These are phyloP conservation scores for Solanum sparsipilum DNA, from an alignment of 257 asterid genomes.

Conservation along the genomic window DNA sequence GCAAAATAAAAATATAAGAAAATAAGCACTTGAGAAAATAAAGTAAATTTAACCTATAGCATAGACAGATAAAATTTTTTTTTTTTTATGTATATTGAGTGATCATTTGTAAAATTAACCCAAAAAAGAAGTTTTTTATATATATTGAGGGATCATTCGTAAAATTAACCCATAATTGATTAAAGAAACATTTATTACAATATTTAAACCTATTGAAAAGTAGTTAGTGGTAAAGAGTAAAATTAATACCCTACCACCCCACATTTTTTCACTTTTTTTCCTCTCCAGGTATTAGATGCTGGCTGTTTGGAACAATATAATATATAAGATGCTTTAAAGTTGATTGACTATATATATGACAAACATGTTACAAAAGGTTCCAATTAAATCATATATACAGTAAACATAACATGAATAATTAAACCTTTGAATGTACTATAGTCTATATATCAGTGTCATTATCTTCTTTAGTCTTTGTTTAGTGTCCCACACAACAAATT, in stretches of 20 bases:
- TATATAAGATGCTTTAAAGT: constrained; percentile 4
- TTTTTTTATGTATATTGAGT: background rate
- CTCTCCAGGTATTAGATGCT: constrained; percentile 9
- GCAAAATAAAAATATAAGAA: too few relatives aligned
- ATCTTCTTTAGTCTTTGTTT: constrained; percentile 14
- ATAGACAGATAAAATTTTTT: too few relatives aligned
- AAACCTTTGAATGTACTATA: background rate
- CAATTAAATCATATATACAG: background rate
- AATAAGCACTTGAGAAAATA: background rate
- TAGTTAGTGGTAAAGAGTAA: background rate
- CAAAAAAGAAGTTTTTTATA: too few relatives aligned
- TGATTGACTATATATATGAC: constrained; percentile 7
- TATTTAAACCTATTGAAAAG: background rate
- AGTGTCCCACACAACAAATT: constrained; percentile 19
- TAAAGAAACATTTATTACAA: background rate
- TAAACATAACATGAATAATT: constrained; percentile 2
- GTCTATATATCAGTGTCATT: background rate
- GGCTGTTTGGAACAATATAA: background rate
- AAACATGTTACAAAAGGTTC: background rate
- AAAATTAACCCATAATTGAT: background rate
- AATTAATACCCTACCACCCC: background rate
- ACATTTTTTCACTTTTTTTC: background rate
- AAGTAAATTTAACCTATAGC: background rate
- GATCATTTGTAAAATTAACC: background rate
- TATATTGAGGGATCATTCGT: background rate